phyloP scores from a whole-genome alignment of 179 eudicot species.

The Patellifolia procumbens region DNA sequence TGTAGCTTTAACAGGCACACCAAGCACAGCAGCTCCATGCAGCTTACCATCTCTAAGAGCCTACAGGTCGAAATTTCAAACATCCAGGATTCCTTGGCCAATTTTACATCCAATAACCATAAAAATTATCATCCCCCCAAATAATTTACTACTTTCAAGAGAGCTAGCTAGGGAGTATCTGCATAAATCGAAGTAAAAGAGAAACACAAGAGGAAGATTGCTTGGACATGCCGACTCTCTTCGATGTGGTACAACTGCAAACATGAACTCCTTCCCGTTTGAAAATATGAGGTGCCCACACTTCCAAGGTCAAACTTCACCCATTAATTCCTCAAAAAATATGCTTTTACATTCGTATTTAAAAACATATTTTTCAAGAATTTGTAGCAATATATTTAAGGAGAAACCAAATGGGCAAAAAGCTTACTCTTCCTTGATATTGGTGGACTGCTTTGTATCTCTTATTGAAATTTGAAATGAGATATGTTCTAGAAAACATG shows the following conservation, averaged over 20 bases:
- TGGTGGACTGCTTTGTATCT: background rate
- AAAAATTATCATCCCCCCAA: background rate
- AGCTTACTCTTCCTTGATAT: background rate
- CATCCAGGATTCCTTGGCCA: background rate
- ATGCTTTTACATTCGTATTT: no score
- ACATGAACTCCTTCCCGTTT: background rate
- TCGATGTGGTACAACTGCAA: background rate
- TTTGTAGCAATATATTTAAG: no score
- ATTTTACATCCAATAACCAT: background rate
- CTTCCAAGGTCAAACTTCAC: background rate
- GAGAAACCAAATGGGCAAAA: no score
- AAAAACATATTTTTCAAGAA: no score
- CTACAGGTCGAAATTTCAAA: slow-evolving; percentile 35
- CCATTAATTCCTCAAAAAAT: background rate
- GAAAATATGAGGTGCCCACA: background rate
- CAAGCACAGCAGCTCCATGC: slow-evolving; percentile 97
- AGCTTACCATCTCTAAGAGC: slow-evolving; percentile 81
- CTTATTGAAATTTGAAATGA: no score
- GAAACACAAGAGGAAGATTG: background rate
- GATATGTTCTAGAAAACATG: background rate
- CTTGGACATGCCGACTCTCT: background rate
- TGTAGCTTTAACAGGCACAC: slow-evolving; percentile 97
- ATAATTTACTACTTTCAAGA: background rate
- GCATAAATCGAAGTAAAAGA: background rate
- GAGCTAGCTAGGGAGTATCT: background rate